These are phyloP conservation scores for Dothideomycetes sp. DNA, from an alignment of 2,329 filamentous ascomycete species.

Conservation along the genomic window DNA sequence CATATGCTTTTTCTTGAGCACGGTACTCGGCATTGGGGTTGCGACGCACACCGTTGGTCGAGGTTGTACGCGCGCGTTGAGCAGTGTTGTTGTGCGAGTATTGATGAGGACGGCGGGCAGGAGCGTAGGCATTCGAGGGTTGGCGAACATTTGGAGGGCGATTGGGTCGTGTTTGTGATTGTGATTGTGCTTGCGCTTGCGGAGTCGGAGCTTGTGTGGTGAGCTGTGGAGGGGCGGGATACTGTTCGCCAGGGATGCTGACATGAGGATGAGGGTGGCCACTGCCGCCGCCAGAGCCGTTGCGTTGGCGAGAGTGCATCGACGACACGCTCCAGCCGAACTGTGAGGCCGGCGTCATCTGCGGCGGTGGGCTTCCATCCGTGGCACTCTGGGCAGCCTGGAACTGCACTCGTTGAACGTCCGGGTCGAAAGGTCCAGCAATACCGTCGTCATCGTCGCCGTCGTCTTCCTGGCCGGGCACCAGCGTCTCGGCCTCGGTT, in stretches of 20 bases:
- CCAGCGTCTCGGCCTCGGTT: constrained; percentile 2
- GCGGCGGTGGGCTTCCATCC: constrained; percentile 1
- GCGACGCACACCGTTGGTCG: constrained; percentile 44
- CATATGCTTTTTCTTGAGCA: constrained; percentile 88
- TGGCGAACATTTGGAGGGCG: constrained; percentile 38
- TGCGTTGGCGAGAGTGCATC: constrained; percentile 11
- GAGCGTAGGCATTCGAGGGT: constrained; percentile 42
- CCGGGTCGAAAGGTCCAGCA: constrained; percentile 4
- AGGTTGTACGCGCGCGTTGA: constrained; percentile 48
- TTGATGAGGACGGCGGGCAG: constrained; percentile 39
- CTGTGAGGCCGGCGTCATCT: constrained; percentile 21
- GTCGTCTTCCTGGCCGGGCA: background rate
- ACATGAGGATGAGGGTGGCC: constrained; percentile 4
- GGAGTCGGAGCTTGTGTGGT: constrained; percentile 16
- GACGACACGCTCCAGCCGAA: constrained; percentile 22
- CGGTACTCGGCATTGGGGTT: constrained; percentile 67
- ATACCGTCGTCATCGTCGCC: constrained; percentile 11
- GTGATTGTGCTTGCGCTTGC: background rate
- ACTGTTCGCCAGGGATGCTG: background rate
- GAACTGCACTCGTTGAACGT: constrained; percentile 9
- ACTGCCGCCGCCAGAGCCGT: constrained; percentile 9
- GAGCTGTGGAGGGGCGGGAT: constrained; percentile 15
- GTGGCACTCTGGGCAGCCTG: background rate
- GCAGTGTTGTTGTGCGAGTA: constrained; percentile 36
- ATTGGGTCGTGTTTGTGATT: constrained; percentile 1